These are phyloP conservation scores for Sapria himalayana DNA, from an alignment of 345 rosid species.

Conservation along the genomic window DNA sequence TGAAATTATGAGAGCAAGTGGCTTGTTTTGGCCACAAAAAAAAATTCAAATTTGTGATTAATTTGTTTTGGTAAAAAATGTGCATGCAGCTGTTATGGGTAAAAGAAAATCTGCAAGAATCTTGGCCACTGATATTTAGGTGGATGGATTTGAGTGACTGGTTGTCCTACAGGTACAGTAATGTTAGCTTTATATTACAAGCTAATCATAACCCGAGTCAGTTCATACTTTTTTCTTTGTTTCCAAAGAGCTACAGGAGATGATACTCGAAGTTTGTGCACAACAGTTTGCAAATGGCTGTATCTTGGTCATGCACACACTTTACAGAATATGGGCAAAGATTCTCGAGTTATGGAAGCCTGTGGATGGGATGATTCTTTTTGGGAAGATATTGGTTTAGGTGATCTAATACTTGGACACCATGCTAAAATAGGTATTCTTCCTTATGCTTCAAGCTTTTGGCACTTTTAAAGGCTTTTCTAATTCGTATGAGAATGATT, in stretches of 20 bases:
- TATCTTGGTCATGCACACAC: slow-evolving; percentile 99
- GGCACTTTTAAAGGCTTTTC: too few species aligned
- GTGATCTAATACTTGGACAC: slow-evolving; percentile 77
- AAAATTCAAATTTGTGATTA: too few species aligned
- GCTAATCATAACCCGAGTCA: too few species aligned
- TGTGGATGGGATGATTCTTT: slow-evolving; percentile 98
- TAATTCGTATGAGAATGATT: too few species aligned
- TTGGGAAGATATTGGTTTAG: slow-evolving; percentile 98
- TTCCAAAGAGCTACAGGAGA: slow-evolving; percentile 79
- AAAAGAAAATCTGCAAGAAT: slow-evolving; percentile 78
- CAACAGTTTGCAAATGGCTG: slow-evolving; percentile 92
- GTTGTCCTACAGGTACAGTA: slow-evolving; percentile 63
- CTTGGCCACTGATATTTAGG: slow-evolving; percentile 86
- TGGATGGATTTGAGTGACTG: slow-evolving; percentile 99
- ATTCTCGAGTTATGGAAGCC: slow-evolving; percentile 82
- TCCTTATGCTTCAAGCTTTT: too few species aligned
- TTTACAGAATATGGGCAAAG: slow-evolving; percentile 49
- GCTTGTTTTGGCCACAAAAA: too few species aligned
- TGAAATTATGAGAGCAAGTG: too few species aligned
- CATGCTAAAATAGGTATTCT: slow-evolving; percentile 84
- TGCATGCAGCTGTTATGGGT: slow-evolving; percentile 84
- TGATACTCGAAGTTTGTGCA: slow-evolving; percentile 89
- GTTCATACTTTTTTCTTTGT: background rate
- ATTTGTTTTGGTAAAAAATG: background rate
- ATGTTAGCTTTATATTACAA: too few species aligned